A percentile compares a stretch with the other conserved stretches of the same genome.
Evolutionary conservation across 768 basidiomycete genomes (phyloP).

Genomic region (Leccinum arenicola): DNA sequence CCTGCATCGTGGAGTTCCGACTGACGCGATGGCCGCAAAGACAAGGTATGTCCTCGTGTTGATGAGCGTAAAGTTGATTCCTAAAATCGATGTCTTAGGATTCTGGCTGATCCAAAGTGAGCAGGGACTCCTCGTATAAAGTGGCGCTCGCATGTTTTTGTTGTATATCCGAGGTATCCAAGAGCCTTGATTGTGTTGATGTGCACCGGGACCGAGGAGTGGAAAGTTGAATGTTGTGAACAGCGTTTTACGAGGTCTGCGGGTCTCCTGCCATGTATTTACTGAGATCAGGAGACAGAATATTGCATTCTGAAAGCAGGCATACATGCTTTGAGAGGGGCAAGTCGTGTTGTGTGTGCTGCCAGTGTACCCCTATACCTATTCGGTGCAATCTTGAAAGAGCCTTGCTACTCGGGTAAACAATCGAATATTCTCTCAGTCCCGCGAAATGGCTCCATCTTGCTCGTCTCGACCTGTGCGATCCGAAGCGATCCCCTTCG

Average conservation of each 20-base stretch:
- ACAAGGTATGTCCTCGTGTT: slow-evolving; percentile 23
- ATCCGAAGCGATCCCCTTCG: neutral
- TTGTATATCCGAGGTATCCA: too few species aligned
- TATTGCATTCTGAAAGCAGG: too few species aligned
- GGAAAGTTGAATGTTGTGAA: slow-evolving; percentile 1
- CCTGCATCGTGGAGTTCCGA: slow-evolving; percentile 23
- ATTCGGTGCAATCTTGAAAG: neutral
- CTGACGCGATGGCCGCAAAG: slow-evolving; percentile 14
- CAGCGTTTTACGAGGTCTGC: neutral
- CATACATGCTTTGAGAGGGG: too few species aligned
- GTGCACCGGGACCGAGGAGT: neutral
- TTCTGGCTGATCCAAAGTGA: slow-evolving; percentile 22
- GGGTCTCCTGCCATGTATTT: too few species aligned
- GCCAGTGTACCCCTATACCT: neutral
- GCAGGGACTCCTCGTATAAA: neutral
- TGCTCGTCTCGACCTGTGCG: neutral
- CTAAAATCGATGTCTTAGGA: slow-evolving; percentile 7
- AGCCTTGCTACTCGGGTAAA: neutral
- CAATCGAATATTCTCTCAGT: neutral
- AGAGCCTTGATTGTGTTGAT: neutral
- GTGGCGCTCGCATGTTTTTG: neutral
- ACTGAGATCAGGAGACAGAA: too few species aligned
- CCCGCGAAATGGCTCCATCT: neutral
- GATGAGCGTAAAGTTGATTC: neutral
- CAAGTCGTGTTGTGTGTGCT: neutral